Evolutionary conservation across 2,329 filamentous ascomycete genomes (phyloP).

Genomic region (Stemphylium vesicarium): DNA sequence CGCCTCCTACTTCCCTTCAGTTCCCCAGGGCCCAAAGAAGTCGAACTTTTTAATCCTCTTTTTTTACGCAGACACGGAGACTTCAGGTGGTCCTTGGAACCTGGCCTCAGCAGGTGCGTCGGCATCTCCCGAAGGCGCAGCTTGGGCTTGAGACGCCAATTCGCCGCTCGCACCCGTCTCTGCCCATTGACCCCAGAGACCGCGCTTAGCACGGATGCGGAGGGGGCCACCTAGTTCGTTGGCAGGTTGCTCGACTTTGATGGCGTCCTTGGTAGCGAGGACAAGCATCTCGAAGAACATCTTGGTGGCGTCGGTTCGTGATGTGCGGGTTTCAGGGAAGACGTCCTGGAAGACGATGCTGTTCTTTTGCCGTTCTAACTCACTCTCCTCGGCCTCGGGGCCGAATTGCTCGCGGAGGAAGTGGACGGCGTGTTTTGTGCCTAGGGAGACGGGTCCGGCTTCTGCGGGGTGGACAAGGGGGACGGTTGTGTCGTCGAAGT

Average conservation of each 20-base stretch:
- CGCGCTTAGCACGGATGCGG: constrained; percentile 85
- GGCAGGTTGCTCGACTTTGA: constrained; percentile 89
- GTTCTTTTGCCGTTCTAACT: constrained; percentile 74
- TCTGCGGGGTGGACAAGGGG: constrained; percentile 81
- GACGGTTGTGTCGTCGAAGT: constrained; percentile 79
- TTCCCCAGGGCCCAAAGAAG: constrained; percentile 4
- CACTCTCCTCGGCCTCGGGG: constrained; percentile 68
- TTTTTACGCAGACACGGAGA: constrained; percentile 29
- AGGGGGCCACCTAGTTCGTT: constrained; percentile 76
- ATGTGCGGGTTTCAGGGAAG: constrained; percentile 80
- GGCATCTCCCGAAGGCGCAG: constrained; percentile 22
- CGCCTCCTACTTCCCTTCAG: not conserved
- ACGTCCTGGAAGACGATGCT: constrained; percentile 90
- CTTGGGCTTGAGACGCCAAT: constrained; percentile 31
- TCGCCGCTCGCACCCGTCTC: constrained; percentile 61
- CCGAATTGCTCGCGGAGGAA: constrained; percentile 90
- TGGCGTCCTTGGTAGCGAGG: constrained; percentile 94
- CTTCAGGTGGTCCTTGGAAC: constrained; percentile 26
- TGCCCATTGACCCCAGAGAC: constrained; percentile 97
- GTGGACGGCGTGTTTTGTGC: constrained; percentile 95
- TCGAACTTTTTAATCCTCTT: constrained; percentile 8
- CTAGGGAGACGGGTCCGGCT: constrained; percentile 83
- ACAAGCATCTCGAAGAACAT: constrained; percentile 99
- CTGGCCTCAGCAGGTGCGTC: constrained; percentile 29
- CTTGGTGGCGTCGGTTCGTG: constrained; percentile 91